These are phyloP conservation scores for Trichoderma koningii DNA, from an alignment of 2,329 filamentous ascomycete genomes.

Conservation along the genomic window DNA sequence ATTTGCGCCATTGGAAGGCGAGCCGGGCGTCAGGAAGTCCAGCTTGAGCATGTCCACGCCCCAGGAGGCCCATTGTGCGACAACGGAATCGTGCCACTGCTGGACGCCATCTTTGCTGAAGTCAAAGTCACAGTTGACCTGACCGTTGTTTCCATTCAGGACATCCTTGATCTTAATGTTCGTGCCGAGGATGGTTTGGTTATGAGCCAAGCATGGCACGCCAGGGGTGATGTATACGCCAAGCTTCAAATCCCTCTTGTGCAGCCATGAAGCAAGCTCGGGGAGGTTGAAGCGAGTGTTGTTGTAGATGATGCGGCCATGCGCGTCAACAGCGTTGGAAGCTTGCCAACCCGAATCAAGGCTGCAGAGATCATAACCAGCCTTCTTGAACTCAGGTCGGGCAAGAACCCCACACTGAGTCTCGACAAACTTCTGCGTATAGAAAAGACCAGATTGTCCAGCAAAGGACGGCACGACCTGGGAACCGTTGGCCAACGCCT, in stretches of 20 bases:
- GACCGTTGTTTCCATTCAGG: slow-evolving; percentile 14
- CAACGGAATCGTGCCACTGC: slow-evolving; percentile 24
- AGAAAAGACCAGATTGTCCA: slow-evolving; percentile 21
- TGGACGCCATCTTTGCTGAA: slow-evolving; percentile 24
- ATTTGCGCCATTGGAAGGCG: slow-evolving; percentile 22
- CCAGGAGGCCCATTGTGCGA: slow-evolving; percentile 26
- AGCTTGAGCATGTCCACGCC: slow-evolving; percentile 27
- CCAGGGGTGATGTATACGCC: slow-evolving; percentile 27
- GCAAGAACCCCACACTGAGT: slow-evolving; percentile 27
- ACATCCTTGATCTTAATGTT: slow-evolving; percentile 16
- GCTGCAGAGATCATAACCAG: slow-evolving; percentile 25
- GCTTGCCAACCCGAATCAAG: slow-evolving; percentile 37
- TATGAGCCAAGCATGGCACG: slow-evolving; percentile 20
- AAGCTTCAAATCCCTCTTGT: slow-evolving; percentile 20
- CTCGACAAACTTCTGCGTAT: slow-evolving; percentile 24
- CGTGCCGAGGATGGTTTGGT: slow-evolving; percentile 25
- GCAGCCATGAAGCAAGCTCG: slow-evolving; percentile 24
- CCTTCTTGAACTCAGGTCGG: slow-evolving; percentile 18
- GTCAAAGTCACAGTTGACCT: slow-evolving; percentile 25
- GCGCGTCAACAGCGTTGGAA: slow-evolving; percentile 19
- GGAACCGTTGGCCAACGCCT: slow-evolving; percentile 27
- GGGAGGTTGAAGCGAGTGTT: slow-evolving; percentile 23
- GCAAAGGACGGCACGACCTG: slow-evolving; percentile 24
- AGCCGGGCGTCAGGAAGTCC: slow-evolving; percentile 25
- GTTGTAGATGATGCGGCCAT: slow-evolving; percentile 26